Percentiles rank a stretch among this genome's conserved stretches.
Conservation (phyloP, 495 filamentous ascomycete species). For the Collariella sp. region DNA sequence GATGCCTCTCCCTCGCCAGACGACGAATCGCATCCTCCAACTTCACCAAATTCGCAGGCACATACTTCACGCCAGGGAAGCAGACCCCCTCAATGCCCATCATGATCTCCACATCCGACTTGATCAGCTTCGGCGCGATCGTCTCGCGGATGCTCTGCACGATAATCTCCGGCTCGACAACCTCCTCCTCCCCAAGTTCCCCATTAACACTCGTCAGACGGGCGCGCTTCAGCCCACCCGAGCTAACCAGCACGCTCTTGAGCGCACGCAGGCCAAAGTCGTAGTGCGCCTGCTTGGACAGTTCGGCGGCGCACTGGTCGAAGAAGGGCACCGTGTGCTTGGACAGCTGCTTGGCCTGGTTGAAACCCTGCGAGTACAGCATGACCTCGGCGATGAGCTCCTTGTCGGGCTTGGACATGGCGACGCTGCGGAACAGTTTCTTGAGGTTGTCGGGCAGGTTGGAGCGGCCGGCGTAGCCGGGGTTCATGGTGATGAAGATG, state of each 20-base stretch:
- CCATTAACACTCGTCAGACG: constrained; percentile 52
- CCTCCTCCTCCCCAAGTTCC: constrained; percentile 56
- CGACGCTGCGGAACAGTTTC: constrained; percentile 97
- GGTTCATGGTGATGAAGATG: constrained; percentile 99
- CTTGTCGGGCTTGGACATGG: constrained; percentile 99
- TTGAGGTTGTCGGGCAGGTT: constrained; percentile 98
- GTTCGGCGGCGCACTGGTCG: constrained; percentile 66
- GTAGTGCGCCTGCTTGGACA: constrained; percentile 97
- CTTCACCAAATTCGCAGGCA: constrained; percentile 73
- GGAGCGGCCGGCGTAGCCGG: constrained; percentile 94
- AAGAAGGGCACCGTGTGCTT: constrained; percentile 97
- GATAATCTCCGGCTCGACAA: constrained; percentile 94
- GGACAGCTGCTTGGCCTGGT: constrained; percentile 83
- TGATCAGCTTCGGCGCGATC: constrained; percentile 93
- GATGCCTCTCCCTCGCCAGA: constrained; percentile 70
- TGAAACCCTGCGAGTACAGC: constrained; percentile 99
- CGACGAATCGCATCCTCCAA: constrained; percentile 73
- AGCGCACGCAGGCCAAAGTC: constrained; percentile 95
- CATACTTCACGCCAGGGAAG: constrained; percentile 89
- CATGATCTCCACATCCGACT: constrained; percentile 83
- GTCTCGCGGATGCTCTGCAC: constrained; percentile 98
- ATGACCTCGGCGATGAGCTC: constrained; percentile 99
- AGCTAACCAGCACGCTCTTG: constrained; percentile 97
- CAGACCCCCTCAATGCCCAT: constrained; percentile 70
- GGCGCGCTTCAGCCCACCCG: constrained; percentile 86